A percentile compares a stretch with the other conserved stretches of the same genome.
Conservation (phyloP, 179 eudicot genomes). For the Actinidia arguta region DNA sequence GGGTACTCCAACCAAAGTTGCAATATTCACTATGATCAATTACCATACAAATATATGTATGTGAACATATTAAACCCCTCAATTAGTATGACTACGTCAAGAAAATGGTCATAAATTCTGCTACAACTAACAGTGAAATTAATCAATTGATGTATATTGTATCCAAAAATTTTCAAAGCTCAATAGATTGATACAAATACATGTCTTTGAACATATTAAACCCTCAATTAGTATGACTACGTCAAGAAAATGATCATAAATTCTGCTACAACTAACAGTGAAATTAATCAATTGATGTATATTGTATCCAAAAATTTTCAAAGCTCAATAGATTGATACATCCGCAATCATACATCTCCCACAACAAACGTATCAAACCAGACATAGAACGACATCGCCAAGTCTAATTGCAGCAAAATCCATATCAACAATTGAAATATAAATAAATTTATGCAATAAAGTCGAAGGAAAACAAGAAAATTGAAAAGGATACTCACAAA, state of each 20-base stretch:
- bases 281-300: not conserved
- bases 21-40: not conserved
- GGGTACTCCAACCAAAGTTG: not conserved
- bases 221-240: not conserved
- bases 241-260: not conserved
- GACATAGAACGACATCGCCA: not conserved
- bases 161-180: not conserved
- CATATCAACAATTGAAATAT: no score
- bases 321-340: not conserved
- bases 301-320: not conserved
- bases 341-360: no score
- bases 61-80: not conserved
- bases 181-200: not conserved
- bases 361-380: not conserved
- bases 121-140: not conserved
- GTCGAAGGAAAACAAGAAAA: not conserved
- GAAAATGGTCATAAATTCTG: not conserved
- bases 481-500: conserved; percentile 60
- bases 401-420: not conserved
- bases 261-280: not conserved
- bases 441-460: not conserved
- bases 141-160: not conserved
- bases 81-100: not conserved
- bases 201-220: not conserved
- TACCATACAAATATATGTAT: not conserved